Evolutionary conservation across 257 asterid species (phyloP).

Genomic region (Euphrasia confusa): DNA sequence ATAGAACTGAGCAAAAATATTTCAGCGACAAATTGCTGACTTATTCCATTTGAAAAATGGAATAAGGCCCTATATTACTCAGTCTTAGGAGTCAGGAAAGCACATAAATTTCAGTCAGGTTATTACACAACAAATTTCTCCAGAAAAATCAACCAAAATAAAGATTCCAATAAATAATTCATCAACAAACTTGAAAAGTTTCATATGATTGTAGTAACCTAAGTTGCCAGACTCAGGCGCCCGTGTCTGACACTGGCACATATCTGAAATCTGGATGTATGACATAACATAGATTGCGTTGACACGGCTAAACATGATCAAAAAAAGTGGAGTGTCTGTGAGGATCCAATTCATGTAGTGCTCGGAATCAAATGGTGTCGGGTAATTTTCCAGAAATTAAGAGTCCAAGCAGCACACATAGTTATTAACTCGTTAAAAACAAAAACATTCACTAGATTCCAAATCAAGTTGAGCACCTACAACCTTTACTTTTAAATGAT

Average conservation of each 20-base stretch:
- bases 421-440: background rate
- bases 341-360: no score
- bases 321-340: no score
- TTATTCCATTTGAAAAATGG: background rate
- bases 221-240: no score
- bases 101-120: background rate
- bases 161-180: background rate
- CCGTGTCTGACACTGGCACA: no score
- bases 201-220: background rate
- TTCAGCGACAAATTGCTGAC: background rate
- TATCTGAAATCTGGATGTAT: no score
- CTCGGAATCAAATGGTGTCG: no score
- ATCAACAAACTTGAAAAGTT: background rate
- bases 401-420: no score
- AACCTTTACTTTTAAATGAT: background rate
- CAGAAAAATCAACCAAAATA: background rate
- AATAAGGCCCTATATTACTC: background rate
- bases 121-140: background rate
- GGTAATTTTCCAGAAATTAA: no score
- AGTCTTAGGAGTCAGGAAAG: background rate
- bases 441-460: background rate
- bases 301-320: no score
- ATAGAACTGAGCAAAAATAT: background rate
- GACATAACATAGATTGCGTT: no score
- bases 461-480: slow-evolving; percentile 12